Base-by-base conservation (phyloP, 2,329 filamentous ascomycete species). In the Pezicula neosporulosa region DNA sequence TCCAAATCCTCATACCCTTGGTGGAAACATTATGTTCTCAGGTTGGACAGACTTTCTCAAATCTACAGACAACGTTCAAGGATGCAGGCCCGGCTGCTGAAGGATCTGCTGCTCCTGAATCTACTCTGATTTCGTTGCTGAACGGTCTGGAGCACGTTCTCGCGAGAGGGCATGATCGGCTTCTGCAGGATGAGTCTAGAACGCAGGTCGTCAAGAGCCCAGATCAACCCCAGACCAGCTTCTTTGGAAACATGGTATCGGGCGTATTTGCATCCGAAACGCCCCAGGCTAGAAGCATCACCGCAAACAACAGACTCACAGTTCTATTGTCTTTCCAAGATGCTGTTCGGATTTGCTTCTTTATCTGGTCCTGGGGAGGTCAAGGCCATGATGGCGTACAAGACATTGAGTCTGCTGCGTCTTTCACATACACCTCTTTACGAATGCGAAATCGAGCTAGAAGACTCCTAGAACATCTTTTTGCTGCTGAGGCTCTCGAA, bases 321-420 rank as follows among this genome's bases (percentile, higher is more conserved):
- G 93, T 99, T 18, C 78, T 97, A 41, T 77, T 99, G n/a, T 95
- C 92, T 10, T 96, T 99, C 66, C 93, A 97, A 68, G 95, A 99
- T 67, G 90, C 92, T 1, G 90, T 97, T 52, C 84, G 90, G 21
- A 89, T 96, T 46, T 96, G 92, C 68, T 95, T 96, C 66, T 83
- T 78, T 12, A 96, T 99, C 48, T 99, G 95, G 94, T 89, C 89
- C 0, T 99, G 94, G 93, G 90, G 81, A 13, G 80, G 88, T 6
- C 82, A 86, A 63, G 80, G 80, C 2, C 75, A 75, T 27, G 84
- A 86, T 61, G 72, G 77, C 16, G 69, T 73, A 19, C 82, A 87
- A 49, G 88, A 96, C 64, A 65, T 74, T 1, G 77, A 80, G 28
- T 93, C 87, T 15, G 78, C 78, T 5, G 89, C 91, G 8, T 97